Percentiles rank a stretch among this genome's conserved stretches.
Evolutionary conservation across 129 eudicot genomes (phyloP).

Genomic region (Scalesia atractyloides): DNA sequence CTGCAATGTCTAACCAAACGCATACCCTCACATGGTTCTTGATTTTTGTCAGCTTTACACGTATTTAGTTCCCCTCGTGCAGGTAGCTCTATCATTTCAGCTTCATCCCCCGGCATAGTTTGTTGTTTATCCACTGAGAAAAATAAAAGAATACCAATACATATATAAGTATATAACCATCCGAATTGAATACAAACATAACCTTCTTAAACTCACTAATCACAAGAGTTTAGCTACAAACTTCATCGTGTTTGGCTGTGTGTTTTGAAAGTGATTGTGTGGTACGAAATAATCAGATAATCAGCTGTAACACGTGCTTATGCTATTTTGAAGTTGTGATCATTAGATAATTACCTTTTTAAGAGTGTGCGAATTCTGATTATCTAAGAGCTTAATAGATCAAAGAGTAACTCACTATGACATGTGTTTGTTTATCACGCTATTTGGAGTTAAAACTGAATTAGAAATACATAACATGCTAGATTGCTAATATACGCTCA

Average conservation of each 20-base stretch:
- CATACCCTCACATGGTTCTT: conserved; percentile 66
- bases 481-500: too few species aligned
- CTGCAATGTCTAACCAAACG: too few species aligned
- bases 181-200: not conserved
- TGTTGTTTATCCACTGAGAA: conserved; percentile 26
- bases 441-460: too few species aligned
- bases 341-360: not conserved
- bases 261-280: not conserved
- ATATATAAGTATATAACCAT: not conserved
- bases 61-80: conserved; percentile 25
- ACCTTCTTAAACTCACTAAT: not conserved
- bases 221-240: not conserved
- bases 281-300: not conserved
- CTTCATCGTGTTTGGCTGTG: conserved; percentile 11
- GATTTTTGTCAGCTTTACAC: conserved; percentile 33
- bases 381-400: not conserved
- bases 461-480: too few species aligned
- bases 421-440: too few species aligned
- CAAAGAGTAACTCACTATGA: too few species aligned
- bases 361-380: not conserved
- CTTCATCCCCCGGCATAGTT: conserved; percentile 30
- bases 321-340: not conserved
- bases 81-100: conserved; percentile 34
- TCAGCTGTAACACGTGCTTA: conserved; percentile 3
- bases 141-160: not conserved